Evolutionary conservation across 768 basidiomycete genomes (phyloP).

Genomic region (Cyclocybe aegerita): DNA sequence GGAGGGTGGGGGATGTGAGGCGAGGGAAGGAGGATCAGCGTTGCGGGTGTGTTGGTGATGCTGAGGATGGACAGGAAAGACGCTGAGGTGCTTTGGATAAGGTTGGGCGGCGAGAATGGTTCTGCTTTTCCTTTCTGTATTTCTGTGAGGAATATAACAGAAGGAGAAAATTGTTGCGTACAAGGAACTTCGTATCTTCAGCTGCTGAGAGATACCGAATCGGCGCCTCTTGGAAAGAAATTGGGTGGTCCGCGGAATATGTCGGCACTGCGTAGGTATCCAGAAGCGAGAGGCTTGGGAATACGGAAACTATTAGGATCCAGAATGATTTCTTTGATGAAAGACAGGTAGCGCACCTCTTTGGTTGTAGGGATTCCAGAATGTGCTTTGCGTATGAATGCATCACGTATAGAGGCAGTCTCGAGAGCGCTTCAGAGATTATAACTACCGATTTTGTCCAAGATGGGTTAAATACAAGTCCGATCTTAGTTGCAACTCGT

Average conservation of each 20-base stretch:
- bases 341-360: constrained; percentile 31
- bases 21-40: constrained; percentile 49
- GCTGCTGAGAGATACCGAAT: constrained; percentile 49
- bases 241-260: constrained; percentile 38
- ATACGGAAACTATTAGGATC: background rate
- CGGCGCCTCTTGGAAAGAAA: constrained; percentile 43
- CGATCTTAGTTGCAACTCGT: constrained; percentile 37
- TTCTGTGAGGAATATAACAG: constrained; percentile 2
- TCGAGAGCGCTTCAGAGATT: constrained; percentile 49
- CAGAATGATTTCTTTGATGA: background rate
- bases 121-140: constrained; percentile 32
- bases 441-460: constrained; percentile 49
- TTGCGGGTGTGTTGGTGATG: constrained; percentile 18
- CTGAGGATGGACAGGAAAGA: constrained; percentile 45
- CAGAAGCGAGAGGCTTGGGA: constrained; percentile 47
- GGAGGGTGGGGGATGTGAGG: constrained; percentile 39
- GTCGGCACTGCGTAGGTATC: constrained; percentile 51
- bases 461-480: constrained; percentile 45
- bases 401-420: constrained; percentile 52
- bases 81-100: constrained; percentile 54
- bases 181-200: constrained; percentile 14
- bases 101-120: constrained; percentile 54
- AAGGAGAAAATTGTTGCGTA: constrained; percentile 10
- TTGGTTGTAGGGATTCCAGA: constrained; percentile 43
- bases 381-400: constrained; percentile 44